Evolutionary conservation across 352 stramenopile species (phyloP).

Genomic region (Elongisporangium undulatum): DNA sequence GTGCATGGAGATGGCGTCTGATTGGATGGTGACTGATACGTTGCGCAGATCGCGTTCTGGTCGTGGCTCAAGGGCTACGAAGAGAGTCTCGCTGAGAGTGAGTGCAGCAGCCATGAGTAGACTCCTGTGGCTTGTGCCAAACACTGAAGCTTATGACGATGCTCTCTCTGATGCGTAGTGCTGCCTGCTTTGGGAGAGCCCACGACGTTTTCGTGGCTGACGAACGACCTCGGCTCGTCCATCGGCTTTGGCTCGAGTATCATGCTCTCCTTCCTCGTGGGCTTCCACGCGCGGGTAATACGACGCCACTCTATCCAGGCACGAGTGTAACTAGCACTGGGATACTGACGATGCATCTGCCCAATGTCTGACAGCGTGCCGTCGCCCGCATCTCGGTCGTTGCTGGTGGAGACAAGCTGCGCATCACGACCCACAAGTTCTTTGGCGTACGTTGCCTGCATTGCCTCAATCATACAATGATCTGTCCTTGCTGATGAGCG

Average conservation of each 20-base stretch:
- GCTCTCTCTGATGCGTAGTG: constrained; percentile 28
- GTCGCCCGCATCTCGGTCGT: constrained; percentile 79
- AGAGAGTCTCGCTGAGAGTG: constrained; percentile 78
- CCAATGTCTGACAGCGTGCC: constrained; percentile 38
- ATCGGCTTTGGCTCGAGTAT: constrained; percentile 83
- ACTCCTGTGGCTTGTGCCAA: neutral
- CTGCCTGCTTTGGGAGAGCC: constrained; percentile 57
- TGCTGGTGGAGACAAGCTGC: constrained; percentile 68
- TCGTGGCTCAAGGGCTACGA: constrained; percentile 88
- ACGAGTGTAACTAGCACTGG: neutral
- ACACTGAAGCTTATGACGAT: constrained; percentile 1
- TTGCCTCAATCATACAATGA: neutral
- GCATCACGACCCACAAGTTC: constrained; percentile 87
- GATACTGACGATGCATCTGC: constrained; percentile 2
- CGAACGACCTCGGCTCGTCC: constrained; percentile 71
- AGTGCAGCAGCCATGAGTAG: constrained; percentile 5
- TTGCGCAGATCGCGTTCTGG: constrained; percentile 79
- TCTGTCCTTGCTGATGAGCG: constrained; percentile 1
- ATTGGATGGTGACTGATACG: neutral
- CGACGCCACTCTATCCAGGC: neutral
- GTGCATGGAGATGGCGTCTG: neutral
- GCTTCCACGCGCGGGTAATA: constrained; percentile 73
- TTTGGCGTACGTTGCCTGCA: constrained; percentile 59
- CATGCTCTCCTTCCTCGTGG: constrained; percentile 67
- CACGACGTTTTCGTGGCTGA: constrained; percentile 80